Evolutionary conservation across 208 protist species (phyloP).

Genomic region (Acanthamoeba lenticulata): DNA sequence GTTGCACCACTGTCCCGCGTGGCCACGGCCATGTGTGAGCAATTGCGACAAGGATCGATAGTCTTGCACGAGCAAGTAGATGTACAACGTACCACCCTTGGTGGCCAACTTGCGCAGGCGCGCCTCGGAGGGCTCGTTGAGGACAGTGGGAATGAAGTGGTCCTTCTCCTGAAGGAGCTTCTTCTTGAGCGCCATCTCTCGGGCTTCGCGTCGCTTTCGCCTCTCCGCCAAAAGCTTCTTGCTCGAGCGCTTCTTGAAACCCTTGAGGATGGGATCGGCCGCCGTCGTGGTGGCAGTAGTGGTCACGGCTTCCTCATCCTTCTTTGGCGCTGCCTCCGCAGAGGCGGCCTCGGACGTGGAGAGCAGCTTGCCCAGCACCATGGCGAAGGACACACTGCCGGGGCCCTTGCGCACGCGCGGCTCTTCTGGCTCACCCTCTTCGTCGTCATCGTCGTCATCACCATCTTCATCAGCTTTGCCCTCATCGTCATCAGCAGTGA

Average conservation of each 20-base stretch:
- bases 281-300: too few relatives aligned
- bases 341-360: not conserved
- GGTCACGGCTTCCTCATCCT: not conserved
- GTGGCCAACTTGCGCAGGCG: slow-evolving; percentile 47
- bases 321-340: not conserved
- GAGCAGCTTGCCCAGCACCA: slow-evolving; percentile 32
- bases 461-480: not conserved
- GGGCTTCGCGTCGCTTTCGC: not conserved
- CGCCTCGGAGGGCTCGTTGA: slow-evolving; percentile 12
- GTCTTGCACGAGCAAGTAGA: too few relatives aligned
- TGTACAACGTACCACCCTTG: not conserved
- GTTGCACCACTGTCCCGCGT: not conserved
- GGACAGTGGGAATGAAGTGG: not conserved
- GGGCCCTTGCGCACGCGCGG: slow-evolving; percentile 13
- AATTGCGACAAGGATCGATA: too few relatives aligned
- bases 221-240: slow-evolving; percentile 1
- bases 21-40: not conserved
- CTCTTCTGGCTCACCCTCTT: not conserved
- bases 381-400: not conserved
- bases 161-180: slow-evolving; percentile 15
- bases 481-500: not conserved
- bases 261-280: slow-evolving; percentile 42
- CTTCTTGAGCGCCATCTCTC: slow-evolving; percentile 42
- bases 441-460: not conserved
- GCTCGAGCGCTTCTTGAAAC: slow-evolving; percentile 23